Evolutionary conservation across 768 basidiomycete genomes (phyloP).

Genomic region (Clavaria fumosa): DNA sequence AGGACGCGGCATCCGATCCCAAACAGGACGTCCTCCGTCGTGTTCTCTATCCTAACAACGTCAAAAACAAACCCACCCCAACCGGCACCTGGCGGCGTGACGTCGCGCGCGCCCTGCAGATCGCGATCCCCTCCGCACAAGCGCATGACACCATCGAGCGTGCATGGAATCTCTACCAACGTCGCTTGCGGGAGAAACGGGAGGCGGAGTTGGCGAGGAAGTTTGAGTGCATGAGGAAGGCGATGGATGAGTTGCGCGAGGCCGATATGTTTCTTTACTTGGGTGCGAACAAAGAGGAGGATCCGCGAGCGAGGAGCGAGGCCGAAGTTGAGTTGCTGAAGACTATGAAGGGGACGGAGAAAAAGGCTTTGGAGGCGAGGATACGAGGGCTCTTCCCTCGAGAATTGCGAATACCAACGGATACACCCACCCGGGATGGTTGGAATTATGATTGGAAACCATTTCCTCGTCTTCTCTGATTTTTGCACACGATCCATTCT

Average conservation of each 20-base stretch:
- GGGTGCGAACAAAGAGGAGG: constrained; percentile 61
- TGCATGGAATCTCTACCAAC: constrained; percentile 72
- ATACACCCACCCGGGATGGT: constrained; percentile 65
- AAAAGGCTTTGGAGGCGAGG: constrained; percentile 58
- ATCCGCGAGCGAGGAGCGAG: constrained; percentile 37
- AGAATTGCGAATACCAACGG: constrained; percentile 72
- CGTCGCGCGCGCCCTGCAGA: constrained; percentile 58
- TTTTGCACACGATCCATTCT: too few species aligned
- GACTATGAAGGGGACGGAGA: constrained; percentile 47
- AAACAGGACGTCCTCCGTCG: constrained; percentile 62
- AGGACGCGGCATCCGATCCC: constrained; percentile 26
- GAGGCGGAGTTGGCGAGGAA: constrained; percentile 60
- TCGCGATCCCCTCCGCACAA: constrained; percentile 77
- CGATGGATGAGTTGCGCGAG: constrained; percentile 67
- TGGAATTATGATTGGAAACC: constrained; percentile 85
- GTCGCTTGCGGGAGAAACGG: constrained; percentile 56
- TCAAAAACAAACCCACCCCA: constrained; percentile 48
- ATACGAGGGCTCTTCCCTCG: constrained; percentile 76
- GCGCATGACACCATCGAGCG: constrained; percentile 87
- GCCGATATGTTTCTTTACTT: constrained; percentile 44
- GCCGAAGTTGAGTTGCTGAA: constrained; percentile 46
- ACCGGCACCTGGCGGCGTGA: constrained; percentile 77
- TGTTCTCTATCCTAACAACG: constrained; percentile 64
- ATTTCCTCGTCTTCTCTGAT: constrained; percentile 36
- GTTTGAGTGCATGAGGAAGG: constrained; percentile 65